Percentiles rank a stretch among this genome's conserved stretches.
These are phyloP conservation scores for Erodium trifolium DNA, from an alignment of 441 rosid genomes.

Conservation along the genomic window DNA sequence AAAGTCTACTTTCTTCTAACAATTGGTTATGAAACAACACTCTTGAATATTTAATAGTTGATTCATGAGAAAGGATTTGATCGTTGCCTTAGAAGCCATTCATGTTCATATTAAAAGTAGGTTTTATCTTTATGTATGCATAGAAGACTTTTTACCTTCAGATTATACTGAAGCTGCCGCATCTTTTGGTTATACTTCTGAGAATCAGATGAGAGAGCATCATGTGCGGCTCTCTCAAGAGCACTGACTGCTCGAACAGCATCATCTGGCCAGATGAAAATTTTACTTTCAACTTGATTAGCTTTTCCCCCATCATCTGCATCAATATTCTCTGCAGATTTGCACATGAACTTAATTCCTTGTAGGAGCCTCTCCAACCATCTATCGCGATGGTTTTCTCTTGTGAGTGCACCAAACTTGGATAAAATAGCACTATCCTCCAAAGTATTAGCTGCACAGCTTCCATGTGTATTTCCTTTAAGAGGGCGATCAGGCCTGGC, in stretches of 20 bases:
- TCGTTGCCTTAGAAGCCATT: not conserved
- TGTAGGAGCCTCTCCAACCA: slow-evolving; percentile 86
- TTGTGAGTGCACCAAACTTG: slow-evolving; percentile 56
- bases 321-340: slow-evolving; percentile 27
- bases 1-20: not conserved
- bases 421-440: slow-evolving; percentile 50
- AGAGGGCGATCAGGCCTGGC: slow-evolving; percentile 24
- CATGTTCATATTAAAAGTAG: not conserved
- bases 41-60: not conserved
- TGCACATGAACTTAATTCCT: slow-evolving; percentile 54
- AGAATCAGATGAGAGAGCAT: slow-evolving; percentile 47
- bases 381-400: slow-evolving; percentile 69
- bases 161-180: slow-evolving; percentile 75
- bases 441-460: slow-evolving; percentile 43
- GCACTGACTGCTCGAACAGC: slow-evolving; percentile 68
- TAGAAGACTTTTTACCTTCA: slow-evolving; percentile 44
- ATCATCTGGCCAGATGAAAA: slow-evolving; percentile 79
- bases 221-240: slow-evolving; percentile 84
- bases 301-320: slow-evolving; percentile 35
- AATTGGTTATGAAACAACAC: not conserved
- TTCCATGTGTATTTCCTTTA: slow-evolving; percentile 65
- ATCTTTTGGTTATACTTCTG: slow-evolving; percentile 84
- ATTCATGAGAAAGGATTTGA: not conserved
- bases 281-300: slow-evolving; percentile 23
- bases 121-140: not conserved